phyloP scores from a whole-genome alignment of 2,329 filamentous ascomycete species.

The Rasamsonia emersonii region DNA sequence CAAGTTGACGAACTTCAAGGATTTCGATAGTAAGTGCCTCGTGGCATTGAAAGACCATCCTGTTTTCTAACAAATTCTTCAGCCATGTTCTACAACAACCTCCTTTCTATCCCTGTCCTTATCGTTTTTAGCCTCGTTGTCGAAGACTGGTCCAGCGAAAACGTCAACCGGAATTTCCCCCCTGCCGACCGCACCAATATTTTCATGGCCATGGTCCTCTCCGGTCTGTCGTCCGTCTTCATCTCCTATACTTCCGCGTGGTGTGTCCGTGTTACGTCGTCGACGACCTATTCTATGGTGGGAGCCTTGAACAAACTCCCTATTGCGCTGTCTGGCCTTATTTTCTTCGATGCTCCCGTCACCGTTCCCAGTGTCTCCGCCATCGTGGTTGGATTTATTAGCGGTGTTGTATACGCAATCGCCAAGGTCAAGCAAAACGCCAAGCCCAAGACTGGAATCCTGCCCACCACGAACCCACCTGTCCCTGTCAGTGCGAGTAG shows the following conservation, averaged over 20 bases:
- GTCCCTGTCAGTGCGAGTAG: slow-evolving; percentile 86
- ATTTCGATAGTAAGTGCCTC: slow-evolving; percentile 81
- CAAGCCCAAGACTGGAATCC: slow-evolving; percentile 55
- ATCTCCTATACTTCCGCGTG: slow-evolving; percentile 99
- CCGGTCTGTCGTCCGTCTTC: slow-evolving; percentile 85
- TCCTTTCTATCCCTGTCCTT: slow-evolving; percentile 89
- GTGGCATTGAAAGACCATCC: slow-evolving; percentile 7
- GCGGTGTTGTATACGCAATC: slow-evolving; percentile 81
- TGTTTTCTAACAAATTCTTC: slow-evolving; percentile 28
- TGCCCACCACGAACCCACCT: slow-evolving; percentile 55
- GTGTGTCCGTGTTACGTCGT: slow-evolving; percentile 96
- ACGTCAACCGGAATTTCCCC: slow-evolving; percentile 84
- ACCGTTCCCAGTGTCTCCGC: slow-evolving; percentile 87
- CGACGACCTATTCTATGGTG: slow-evolving; percentile 98
- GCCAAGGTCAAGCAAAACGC: slow-evolving; percentile 75
- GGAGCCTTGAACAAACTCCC: slow-evolving; percentile 97
- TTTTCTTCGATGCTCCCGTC: slow-evolving; percentile 93
- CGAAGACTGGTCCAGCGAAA: slow-evolving; percentile 86
- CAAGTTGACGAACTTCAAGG: slow-evolving; percentile 99
- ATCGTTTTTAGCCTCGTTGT: slow-evolving; percentile 69
- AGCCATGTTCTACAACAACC: slow-evolving; percentile 99
- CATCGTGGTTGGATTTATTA: slow-evolving; percentile 84
- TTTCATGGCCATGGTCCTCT: slow-evolving; percentile 84
- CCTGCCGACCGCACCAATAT: slow-evolving; percentile 68
- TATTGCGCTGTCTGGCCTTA: slow-evolving; percentile 79